Conservation (phyloP, 2,329 filamentous ascomycete species). For the Peltaster fructicola region DNA sequence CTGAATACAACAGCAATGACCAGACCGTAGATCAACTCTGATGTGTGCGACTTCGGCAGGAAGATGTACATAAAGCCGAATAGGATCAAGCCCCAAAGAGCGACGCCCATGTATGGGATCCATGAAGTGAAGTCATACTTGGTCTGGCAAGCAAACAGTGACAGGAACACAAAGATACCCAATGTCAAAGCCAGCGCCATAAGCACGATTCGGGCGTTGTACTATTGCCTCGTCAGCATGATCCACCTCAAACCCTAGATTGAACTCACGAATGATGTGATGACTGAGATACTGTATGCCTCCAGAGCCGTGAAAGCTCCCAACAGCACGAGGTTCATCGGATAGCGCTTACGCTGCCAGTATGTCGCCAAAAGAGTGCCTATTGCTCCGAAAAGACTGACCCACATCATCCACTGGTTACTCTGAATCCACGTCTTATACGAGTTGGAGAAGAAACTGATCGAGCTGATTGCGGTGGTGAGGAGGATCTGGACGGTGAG, state of each 20-base stretch:
- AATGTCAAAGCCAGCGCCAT: slow-evolving; percentile 76
- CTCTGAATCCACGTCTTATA: slow-evolving; percentile 81
- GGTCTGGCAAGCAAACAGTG: slow-evolving; percentile 82
- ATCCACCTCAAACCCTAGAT: neutral
- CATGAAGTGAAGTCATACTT: slow-evolving; percentile 97
- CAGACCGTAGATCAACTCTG: slow-evolving; percentile 73
- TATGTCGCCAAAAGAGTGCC: slow-evolving; percentile 74
- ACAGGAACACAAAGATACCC: slow-evolving; percentile 45
- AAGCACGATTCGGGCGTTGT: slow-evolving; percentile 65
- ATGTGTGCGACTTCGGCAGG: slow-evolving; percentile 64
- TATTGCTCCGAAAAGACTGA: slow-evolving; percentile 69
- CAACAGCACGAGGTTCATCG: slow-evolving; percentile 86
- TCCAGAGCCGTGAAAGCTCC: slow-evolving; percentile 78
- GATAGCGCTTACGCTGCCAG: slow-evolving; percentile 79
- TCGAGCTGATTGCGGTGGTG: slow-evolving; percentile 60
- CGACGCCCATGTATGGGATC: slow-evolving; percentile 88
- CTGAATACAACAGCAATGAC: slow-evolving; percentile 76
- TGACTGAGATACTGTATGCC: slow-evolving; percentile 82
- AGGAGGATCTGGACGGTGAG: slow-evolving; percentile 84
- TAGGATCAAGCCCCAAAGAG: slow-evolving; percentile 73
- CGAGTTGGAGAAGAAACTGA: slow-evolving; percentile 65
- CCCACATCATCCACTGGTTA: slow-evolving; percentile 69
- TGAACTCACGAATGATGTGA: slow-evolving; percentile 71
- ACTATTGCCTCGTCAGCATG: slow-evolving; percentile 21
- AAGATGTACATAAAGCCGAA: slow-evolving; percentile 89